Conservation (phyloP, 495 filamentous ascomycete species). For the Collariella sp. region DNA sequence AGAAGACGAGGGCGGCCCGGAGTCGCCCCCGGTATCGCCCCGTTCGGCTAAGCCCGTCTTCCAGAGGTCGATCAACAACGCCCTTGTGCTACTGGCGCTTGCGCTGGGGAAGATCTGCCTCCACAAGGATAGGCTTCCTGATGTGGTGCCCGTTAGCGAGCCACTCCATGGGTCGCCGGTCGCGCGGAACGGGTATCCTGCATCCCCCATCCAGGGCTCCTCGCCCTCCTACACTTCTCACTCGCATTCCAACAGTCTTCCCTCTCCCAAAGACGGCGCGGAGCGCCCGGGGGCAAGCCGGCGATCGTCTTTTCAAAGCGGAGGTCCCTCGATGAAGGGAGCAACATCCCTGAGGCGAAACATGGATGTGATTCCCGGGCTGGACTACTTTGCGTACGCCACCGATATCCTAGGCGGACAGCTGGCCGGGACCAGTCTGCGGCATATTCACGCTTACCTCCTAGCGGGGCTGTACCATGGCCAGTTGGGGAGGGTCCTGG, state of each 20-base stretch:
- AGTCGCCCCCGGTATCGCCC: conserved; percentile 24
- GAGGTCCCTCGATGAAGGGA: conserved; percentile 15
- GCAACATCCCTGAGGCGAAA: conserved; percentile 46
- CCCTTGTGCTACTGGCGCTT: conserved; percentile 71
- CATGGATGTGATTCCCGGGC: conserved; percentile 78
- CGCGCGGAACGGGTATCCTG: conserved; percentile 39
- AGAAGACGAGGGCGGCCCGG: conserved; percentile 27
- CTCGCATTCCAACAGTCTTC: conserved; percentile 33
- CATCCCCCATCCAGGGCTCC: conserved; percentile 43
- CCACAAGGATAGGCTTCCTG: conserved; percentile 52
- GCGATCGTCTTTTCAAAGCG: conserved; percentile 37
- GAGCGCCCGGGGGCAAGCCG: conserved; percentile 36
- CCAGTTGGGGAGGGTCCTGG: conserved; percentile 76
- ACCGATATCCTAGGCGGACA: conserved; percentile 79
- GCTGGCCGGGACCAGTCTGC: conserved; percentile 65
- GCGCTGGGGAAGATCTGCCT: conserved; percentile 80
- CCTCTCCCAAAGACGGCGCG: conserved; percentile 41
- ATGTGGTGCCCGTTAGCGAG: conserved; percentile 44
- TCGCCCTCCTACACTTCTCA: conserved; percentile 34
- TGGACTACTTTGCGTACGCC: conserved; percentile 81
- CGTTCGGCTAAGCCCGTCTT: conserved; percentile 34
- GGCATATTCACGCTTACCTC: conserved; percentile 76
- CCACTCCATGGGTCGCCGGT: conserved; percentile 36
- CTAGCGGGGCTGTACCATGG: conserved; percentile 83
- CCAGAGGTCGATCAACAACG: conserved; percentile 58